Base-by-base conservation (phyloP, 257 asterid species). In the Perilla frutescens region DNA sequence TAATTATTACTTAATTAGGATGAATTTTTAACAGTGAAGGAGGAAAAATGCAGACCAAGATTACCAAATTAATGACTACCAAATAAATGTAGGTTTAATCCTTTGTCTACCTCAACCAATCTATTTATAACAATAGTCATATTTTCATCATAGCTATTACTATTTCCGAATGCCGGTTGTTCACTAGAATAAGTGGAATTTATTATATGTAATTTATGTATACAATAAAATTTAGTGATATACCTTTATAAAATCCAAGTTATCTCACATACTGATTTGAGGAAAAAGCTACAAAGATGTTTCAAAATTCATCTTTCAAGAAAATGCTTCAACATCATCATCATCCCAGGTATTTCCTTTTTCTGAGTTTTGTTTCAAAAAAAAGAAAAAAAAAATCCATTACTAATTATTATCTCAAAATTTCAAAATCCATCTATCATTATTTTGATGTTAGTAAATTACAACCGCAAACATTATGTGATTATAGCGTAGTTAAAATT, bases 101-200 rank as follows among this genome's bases (percentile, higher is more conserved):
- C 47, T 47, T 20, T 66, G 20, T 64, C 77, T 55, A 49, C 70
- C 68, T 29, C 80, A 75, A 64, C 81, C 76, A 80, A 66, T 53
- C 51, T 66, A 80, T 75, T 71, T 65, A 80, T 66, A 80, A 45
- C 71, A 51, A 41, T 47, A 50, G 2, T 51, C 56, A 64, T 32
- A 59, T 36, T 5, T 29, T 20, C 29, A 43, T 34, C 50, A 14
- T 57, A 57, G 41, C 29, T 68, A 26, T 78, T 34, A 68, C 31
- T 68, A 32, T n/a, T 69, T 39, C 8, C 53, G 47, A 63, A 70
- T 63, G 53, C 56, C 56, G 75, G 83, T 75, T 64, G 83, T 70
- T 79, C 77, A 74, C 44, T 64, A 47, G 39, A 63, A 47, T 74
- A 6, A 69, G 2, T 79, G 56, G 7, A 50, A 39, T 69, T 79